Evolutionary conservation across 2,329 filamentous ascomycete genomes (phyloP), one percentile per base, ranked within the genome.

Genomic region (Aspergillus sojae): DNA sequence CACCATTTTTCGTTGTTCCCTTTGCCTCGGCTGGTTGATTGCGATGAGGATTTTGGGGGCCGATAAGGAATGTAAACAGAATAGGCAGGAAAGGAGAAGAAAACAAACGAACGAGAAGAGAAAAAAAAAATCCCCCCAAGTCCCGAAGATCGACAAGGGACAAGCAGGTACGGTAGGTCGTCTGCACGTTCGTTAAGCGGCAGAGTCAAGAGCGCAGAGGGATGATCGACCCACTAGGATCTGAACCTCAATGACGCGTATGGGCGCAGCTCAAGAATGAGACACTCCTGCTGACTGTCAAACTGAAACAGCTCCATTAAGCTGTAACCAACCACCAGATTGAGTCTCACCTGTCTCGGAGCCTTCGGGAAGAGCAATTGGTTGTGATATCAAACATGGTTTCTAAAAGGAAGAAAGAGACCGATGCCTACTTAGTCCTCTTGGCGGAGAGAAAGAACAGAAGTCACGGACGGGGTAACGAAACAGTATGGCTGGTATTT

Each of bases 171-270:
- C 32, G 26, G 48, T 28, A 59, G 21, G 41, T 57, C 11, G 39
- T 26, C 28, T 43, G 48, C 57, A 19, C 39, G 32, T 16, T 58
- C 46, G 26, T 41, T 30, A 55, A 62, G 57, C 57, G 59, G 55
- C 46, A 57, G 57, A 60, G 59, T 19, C 57, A 46, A 53, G 28
- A 53, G 32, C 19, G 11, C 19, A 21, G 54, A 58, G 52, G 34
- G 66, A 67, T 55, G 66, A 69, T 67, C 67, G 66, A 62, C 64
- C 63, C 67, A 69, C 62, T 53, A 26, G 57, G 66, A 69, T 66
- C 61, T 64, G 57, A 60, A 66, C 39, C 43, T 58, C 62, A 64
- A 67, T 69, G 66, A 69, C 66, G 66, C 66, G 66, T 68, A 68
- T 62, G 58, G 48, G 48, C 39, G 7, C 46, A 19, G 57, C 61